These are phyloP conservation scores for Chara braunii DNA, from an alignment of 139 green algal species.

Conservation along the genomic window DNA sequence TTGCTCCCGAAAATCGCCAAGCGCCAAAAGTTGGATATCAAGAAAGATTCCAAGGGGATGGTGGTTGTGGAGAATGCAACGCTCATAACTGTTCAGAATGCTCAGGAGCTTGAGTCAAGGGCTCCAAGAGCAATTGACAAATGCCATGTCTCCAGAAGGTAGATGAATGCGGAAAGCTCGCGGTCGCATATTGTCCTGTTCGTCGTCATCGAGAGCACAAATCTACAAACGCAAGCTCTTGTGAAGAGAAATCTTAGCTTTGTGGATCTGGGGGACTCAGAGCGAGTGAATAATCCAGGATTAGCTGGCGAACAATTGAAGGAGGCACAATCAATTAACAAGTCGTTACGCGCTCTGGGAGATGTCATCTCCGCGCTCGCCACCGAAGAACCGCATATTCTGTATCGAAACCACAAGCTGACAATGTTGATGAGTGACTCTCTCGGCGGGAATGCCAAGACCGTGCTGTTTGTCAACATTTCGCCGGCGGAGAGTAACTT, in stretches of 20 bases:
- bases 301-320: conserved; percentile 85
- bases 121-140: conserved; percentile 31
- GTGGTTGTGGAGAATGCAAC: conserved; percentile 80
- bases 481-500: conserved; percentile 80
- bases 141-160: conserved; percentile 22
- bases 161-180: conserved; percentile 47
- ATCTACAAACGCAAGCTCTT: conserved; percentile 86
- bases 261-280: conserved; percentile 87
- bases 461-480: conserved; percentile 61
- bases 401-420: conserved; percentile 97
- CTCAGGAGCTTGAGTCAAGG: conserved; percentile 30
- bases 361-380: conserved; percentile 92
- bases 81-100: conserved; percentile 42
- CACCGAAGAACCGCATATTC: conserved; percentile 72
- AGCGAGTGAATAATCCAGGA: conserved; percentile 91
- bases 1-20: conserved; percentile 53
- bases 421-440: conserved; percentile 96
- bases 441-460: conserved; percentile 57
- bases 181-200: conserved; percentile 87
- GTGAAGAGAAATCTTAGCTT: conserved; percentile 73
- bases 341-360: conserved; percentile 84
- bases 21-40: conserved; percentile 95
- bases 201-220: conserved; percentile 82
- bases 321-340: conserved; percentile 98
- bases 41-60: conserved; percentile 91